Evolutionary conservation across 768 basidiomycete genomes (phyloP).

Genomic region (Epithele typhae): DNA sequence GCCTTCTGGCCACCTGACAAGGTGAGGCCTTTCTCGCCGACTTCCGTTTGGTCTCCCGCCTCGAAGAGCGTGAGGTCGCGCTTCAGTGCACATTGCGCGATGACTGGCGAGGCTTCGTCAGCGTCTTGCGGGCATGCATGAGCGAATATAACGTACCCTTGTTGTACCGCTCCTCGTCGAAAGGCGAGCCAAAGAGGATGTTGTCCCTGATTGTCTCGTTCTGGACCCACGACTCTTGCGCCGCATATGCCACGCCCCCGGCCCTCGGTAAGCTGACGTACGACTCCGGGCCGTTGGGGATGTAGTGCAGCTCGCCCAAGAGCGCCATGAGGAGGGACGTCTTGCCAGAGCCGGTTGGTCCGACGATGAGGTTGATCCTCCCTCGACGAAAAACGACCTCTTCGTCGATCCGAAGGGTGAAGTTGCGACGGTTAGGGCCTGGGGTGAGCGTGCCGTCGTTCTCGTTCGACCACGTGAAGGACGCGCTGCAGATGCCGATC

Average conservation of each 20-base stretch:
- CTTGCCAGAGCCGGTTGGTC: slow-evolving; percentile 55
- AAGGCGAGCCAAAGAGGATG: slow-evolving; percentile 26
- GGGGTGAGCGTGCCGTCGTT: slow-evolving; percentile 25
- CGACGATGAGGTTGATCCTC: slow-evolving; percentile 54
- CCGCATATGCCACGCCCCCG: slow-evolving; percentile 63
- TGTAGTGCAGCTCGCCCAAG: slow-evolving; percentile 59
- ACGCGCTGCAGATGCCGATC: slow-evolving; percentile 51
- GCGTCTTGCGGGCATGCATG: neutral
- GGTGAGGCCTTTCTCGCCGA: slow-evolving; percentile 47
- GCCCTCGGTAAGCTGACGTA: slow-evolving; percentile 38
- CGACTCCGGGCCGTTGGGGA: slow-evolving; percentile 34
- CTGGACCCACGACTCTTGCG: slow-evolving; percentile 81
- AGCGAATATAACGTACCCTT: slow-evolving; percentile 8
- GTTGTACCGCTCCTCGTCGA: slow-evolving; percentile 25
- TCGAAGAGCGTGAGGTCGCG: slow-evolving; percentile 41
- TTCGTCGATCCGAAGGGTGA: slow-evolving; percentile 46
- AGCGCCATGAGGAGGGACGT: slow-evolving; percentile 64
- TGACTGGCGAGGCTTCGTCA: slow-evolving; percentile 15
- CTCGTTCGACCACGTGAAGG: slow-evolving; percentile 50
- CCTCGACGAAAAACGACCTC: slow-evolving; percentile 50
- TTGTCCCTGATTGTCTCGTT: slow-evolving; percentile 61
- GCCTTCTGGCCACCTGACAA: slow-evolving; percentile 22
- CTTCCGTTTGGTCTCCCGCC: slow-evolving; percentile 49
- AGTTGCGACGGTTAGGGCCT: slow-evolving; percentile 27
- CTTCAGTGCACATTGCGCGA: slow-evolving; percentile 34